Conservation (phyloP, 179 eudicot species). For the Drosera spatulata region DNA sequence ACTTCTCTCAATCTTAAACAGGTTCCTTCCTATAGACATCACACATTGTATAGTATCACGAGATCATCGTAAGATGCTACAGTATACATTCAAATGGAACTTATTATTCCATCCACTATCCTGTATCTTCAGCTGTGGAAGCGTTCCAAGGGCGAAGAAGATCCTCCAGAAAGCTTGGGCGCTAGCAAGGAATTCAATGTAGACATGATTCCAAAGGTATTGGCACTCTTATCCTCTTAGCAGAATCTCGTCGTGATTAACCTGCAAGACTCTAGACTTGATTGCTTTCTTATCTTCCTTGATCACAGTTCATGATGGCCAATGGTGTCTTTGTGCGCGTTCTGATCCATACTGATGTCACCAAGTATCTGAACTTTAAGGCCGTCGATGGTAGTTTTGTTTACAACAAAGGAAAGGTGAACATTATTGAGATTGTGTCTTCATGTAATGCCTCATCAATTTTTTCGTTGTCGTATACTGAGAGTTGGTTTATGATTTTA, state of each 20-base stretch:
- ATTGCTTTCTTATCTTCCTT: no score
- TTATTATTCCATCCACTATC: background rate
- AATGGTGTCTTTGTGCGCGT: slow-evolving; percentile 71
- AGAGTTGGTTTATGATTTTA: slow-evolving; percentile 11
- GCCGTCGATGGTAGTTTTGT: slow-evolving; percentile 92
- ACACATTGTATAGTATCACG: background rate
- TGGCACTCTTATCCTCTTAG: background rate
- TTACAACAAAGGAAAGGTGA: slow-evolving; percentile 79
- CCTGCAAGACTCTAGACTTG: no score
- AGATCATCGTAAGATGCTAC: background rate
- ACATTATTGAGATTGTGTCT: background rate
- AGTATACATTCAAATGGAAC: no score
- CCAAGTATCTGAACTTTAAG: slow-evolving; percentile 76
- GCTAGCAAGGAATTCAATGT: slow-evolving; percentile 77
- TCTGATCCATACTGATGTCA: slow-evolving; percentile 71
- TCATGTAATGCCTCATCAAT: background rate
- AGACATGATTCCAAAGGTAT: slow-evolving; percentile 87
- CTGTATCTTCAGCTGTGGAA: slow-evolving; percentile 55
- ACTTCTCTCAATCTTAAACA: slow-evolving; percentile 54
- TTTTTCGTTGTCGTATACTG: background rate
- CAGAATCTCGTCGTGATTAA: no score
- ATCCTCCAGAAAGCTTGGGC: slow-evolving; percentile 55
- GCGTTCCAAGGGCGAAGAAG: slow-evolving; percentile 50
- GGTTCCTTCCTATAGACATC: slow-evolving; percentile 16
- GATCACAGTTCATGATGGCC: slow-evolving; percentile 76